Base-by-base conservation (phyloP, 208 protist species). In the Leishmania aethiopica region DNA sequence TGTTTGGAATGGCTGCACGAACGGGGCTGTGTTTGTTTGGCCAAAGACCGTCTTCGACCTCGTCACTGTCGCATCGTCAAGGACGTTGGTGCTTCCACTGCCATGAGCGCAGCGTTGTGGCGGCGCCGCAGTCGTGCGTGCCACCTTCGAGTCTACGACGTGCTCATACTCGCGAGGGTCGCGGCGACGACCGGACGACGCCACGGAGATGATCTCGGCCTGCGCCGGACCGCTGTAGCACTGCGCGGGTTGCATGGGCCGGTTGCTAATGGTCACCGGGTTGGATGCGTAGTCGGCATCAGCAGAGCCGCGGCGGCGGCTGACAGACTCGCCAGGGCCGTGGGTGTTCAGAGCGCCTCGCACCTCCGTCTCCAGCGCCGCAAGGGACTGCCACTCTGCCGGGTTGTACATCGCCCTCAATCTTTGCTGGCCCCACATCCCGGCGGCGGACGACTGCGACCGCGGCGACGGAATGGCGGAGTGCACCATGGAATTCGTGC, bases 281-380 rank as follows among this genome's bases (percentile, higher is more conserved):
- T 84, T 17, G 51, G 66, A 69, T 19, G 77, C 62, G 37, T 51
- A 51, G n/a, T 59, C 55, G 35, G 55, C 28, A 40, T 81, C 73
- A 11, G 57, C 78, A 11, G 76, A 71, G 13, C 57, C 62, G 28
- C 77, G 82, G 64, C 73, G 81, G 76, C 78, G 60, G 66, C 74
- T 77, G 22, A 74, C 77, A 15, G 82, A 82, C 28, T 89, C 89
- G 49, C 80, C 81, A 7, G 88, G 80, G 49, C 81, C 83, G 81
- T 86, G 80, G 25, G 74, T 60, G 78, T 86, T 78, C 7, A 94
- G 81, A 0, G 84, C 87, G 3, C 85, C 82, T 35, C 91, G 91
- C 40, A 94, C 91, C 82, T 94, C 86, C 59, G 80, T 91, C 83
- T 94, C 89, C 11, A 90, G 80, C n/a, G 84, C 83, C 5, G 86